Evolutionary conservation across 2,329 filamentous ascomycete genomes (phyloP), one percentile per base, ranked within the genome.

Genomic region (Chaetomium strumarium): DNA sequence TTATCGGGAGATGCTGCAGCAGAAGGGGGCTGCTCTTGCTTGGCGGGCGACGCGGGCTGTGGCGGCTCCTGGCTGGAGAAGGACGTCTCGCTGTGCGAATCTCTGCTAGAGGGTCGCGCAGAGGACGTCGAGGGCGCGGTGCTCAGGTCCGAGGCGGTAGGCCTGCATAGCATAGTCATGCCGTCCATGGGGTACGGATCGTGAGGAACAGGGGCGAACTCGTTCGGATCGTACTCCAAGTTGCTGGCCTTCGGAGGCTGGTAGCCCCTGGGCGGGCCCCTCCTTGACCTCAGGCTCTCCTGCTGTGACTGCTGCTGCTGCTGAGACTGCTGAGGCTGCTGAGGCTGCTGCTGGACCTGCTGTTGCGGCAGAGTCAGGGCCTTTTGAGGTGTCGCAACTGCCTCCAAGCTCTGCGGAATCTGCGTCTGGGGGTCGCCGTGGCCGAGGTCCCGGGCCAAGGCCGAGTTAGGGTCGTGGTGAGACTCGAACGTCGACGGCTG

Each of bases 111-210:
- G 43, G 90, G 89, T 42, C 90, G 80, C 46, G 80, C 83, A 20
- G 84, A 84, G 19, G 84, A 83, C 19, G 79, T 78, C 24, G 73
- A 66, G 13, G 61, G 63, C 37, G 63, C 64, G 2, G 64, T 63
- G 61, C 67, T 68, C 44, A 71, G 44, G 37, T 71, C 69, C 8
- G 68, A 70, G 46, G 62, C 68, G 13, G 67, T 68, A 3, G 65
- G 66, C 19, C 85, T 84, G 70, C 92, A 97, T 57, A 96, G 86
- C 81, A 97, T 95, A 0, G 92, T 96, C 90, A 97, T 97, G 5
- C 91, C 92, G 66, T 97, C 92, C 68, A 86, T 82, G 0, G 92
- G 91, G 66, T 96, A 96, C 10, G 93, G 90, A 62, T 97, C 95
- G 63, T 96, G 90, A 13, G 92, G 90, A 2, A 95, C 80, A 13